Percentiles rank a stretch among this genome's conserved stretches.
phyloP scores from a whole-genome alignment of 2,329 filamentous ascomycete genomes.

The Orbilia blumenaviensis region DNA sequence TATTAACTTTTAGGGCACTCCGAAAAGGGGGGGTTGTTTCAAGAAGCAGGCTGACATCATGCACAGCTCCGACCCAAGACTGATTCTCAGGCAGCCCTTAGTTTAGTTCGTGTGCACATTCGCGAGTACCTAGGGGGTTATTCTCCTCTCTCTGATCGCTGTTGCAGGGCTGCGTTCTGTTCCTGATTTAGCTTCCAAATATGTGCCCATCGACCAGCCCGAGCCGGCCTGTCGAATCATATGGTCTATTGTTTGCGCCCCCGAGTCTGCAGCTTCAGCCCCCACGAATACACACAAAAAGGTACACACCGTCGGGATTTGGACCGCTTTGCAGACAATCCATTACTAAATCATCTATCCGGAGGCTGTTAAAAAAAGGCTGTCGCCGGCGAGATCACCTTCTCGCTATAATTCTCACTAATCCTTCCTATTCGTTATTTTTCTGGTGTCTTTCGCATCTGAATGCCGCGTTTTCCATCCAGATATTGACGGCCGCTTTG shows the following conservation, averaged over 20 bases:
- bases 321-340: not conserved
- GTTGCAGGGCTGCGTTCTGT: constrained; percentile 3
- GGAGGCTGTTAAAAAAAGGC: not conserved
- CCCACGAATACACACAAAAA: constrained; percentile 17
- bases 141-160: too few species aligned
- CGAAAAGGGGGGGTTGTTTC: constrained; percentile 41
- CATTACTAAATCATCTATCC: not conserved
- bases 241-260: not conserved
- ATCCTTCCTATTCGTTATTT: not conserved
- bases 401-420: not conserved
- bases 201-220: not conserved
- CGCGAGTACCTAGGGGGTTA: too few species aligned
- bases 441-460: not conserved
- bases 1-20: not conserved
- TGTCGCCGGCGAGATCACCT: not conserved
- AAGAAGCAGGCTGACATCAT: constrained; percentile 52
- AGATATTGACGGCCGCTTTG: not conserved
- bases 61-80: not conserved
- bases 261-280: not conserved
- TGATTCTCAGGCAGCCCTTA: not conserved
- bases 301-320: not conserved
- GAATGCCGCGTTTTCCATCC: constrained; percentile 8
- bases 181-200: constrained; percentile 34
- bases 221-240: constrained; percentile 6
- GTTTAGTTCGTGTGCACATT: not conserved